phyloP scores from a whole-genome alignment of 192 early-diverging fungal species.

The Gonapodya sp. region DNA sequence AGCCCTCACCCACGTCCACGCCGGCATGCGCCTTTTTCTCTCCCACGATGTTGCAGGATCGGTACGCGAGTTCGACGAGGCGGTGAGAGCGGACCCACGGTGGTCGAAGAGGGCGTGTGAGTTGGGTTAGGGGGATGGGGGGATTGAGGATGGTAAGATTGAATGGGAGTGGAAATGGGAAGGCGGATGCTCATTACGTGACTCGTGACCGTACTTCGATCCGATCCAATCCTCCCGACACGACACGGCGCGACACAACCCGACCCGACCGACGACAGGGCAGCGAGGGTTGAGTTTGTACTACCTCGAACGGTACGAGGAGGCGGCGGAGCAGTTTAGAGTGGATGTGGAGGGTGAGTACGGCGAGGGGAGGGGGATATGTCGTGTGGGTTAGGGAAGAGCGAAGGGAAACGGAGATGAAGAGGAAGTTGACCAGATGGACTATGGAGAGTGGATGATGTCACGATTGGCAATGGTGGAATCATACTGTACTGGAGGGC shows the following conservation, averaged over 20 bases:
- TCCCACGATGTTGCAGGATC: not conserved
- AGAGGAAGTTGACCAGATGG: too few relatives aligned
- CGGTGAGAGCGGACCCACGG: not conserved
- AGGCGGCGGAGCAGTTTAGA: not conserved
- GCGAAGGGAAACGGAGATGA: too few relatives aligned
- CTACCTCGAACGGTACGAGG: not conserved
- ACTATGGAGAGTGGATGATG: too few relatives aligned
- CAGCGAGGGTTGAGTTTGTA: not conserved
- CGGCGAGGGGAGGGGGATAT: too few relatives aligned
- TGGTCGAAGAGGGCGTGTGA: not conserved
- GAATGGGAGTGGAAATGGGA: not conserved
- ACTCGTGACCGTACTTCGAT: too few relatives aligned
- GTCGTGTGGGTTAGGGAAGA: too few relatives aligned
- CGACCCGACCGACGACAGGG: not conserved
- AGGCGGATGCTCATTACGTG: too few relatives aligned
- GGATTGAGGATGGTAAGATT: not conserved
- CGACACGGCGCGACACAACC: too few relatives aligned
- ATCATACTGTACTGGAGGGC: too few relatives aligned
- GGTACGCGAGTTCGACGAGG: not conserved
- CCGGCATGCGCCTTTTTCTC: not conserved
- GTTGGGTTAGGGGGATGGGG: not conserved
- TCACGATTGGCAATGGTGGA: too few relatives aligned
- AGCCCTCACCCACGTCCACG: not conserved
- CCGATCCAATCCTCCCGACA: too few relatives aligned
- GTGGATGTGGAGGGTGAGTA: not conserved